phyloP scores from a whole-genome alignment of 495 filamentous ascomycete genomes.

The Penicillium pancosmium region DNA sequence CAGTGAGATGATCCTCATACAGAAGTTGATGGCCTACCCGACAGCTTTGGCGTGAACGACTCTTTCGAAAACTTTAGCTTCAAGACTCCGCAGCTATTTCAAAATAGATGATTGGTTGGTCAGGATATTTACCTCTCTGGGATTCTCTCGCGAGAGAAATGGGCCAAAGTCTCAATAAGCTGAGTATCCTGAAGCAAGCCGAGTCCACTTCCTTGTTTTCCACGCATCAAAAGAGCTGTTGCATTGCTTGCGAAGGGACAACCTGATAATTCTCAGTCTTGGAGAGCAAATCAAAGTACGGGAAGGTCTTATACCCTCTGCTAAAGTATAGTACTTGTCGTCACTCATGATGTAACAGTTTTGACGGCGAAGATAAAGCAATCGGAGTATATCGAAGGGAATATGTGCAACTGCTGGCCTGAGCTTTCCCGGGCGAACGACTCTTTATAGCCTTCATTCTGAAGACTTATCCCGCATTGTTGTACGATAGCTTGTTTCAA shows the following conservation, averaged over 20 bases:
- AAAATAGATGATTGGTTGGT: background rate
- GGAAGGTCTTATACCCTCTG: background rate
- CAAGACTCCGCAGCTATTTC: too few relatives aligned
- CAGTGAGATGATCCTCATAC: background rate
- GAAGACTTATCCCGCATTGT: too few relatives aligned
- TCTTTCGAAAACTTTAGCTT: background rate
- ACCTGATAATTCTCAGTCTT: background rate
- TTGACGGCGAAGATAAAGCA: too few relatives aligned
- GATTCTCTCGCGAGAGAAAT: slow-evolving; percentile 9
- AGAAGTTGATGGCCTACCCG: background rate
- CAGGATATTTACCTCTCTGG: slow-evolving; percentile 7
- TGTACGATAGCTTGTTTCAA: too few relatives aligned
- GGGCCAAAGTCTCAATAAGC: background rate
- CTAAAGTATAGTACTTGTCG: too few relatives aligned
- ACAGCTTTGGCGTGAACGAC: background rate
- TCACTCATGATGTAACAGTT: too few relatives aligned
- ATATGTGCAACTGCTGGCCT: too few relatives aligned
- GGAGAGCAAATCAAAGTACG: too few relatives aligned
- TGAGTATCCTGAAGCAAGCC: slow-evolving; percentile 8
- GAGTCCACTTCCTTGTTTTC: slow-evolving; percentile 5
- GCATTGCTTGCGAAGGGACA: slow-evolving; percentile 12
- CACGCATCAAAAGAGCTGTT: slow-evolving; percentile 6
- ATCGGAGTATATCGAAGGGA: too few relatives aligned
- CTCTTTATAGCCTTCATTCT: too few relatives aligned
- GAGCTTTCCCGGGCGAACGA: too few relatives aligned